phyloP scores from a whole-genome alignment of 2,329 filamentous ascomycete genomes.

The Blastomyces parvus region DNA sequence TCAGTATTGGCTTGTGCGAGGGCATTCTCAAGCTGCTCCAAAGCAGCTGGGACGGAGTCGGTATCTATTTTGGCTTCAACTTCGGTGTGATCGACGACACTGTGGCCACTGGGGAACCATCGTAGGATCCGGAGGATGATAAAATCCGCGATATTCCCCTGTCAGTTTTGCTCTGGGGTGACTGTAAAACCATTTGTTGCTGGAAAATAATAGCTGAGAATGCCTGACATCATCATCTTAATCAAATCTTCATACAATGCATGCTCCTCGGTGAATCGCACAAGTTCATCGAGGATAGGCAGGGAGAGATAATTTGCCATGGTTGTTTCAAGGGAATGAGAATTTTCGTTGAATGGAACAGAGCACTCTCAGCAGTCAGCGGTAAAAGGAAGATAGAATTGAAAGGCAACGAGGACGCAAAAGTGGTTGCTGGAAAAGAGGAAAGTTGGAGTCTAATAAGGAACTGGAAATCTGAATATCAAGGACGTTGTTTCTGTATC shows the following conservation, averaged over 20 bases:
- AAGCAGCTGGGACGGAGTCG: background rate
- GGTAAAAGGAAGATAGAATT: slow-evolving; percentile 1
- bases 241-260: slow-evolving; percentile 1
- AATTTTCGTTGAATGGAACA: background rate
- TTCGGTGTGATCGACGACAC: background rate
- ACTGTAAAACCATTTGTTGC: background rate
- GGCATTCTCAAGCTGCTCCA: background rate
- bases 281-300: background rate
- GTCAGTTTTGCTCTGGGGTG: background rate
- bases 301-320: slow-evolving; percentile 1
- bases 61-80: background rate
- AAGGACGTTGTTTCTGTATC: background rate
- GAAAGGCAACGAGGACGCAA: background rate
- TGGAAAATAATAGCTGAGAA: slow-evolving; percentile 2
- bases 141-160: background rate
- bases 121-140: background rate
- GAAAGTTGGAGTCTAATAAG: background rate
- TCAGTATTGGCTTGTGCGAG: background rate
- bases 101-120: background rate
- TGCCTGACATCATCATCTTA: background rate
- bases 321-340: background rate
- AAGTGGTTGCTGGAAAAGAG: background rate
- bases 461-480: background rate
- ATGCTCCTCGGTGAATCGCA: background rate
- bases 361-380: background rate